phyloP scores from a whole-genome alignment of 1,139 yeast genomes.

The Scheffersomyces quercinus region DNA sequence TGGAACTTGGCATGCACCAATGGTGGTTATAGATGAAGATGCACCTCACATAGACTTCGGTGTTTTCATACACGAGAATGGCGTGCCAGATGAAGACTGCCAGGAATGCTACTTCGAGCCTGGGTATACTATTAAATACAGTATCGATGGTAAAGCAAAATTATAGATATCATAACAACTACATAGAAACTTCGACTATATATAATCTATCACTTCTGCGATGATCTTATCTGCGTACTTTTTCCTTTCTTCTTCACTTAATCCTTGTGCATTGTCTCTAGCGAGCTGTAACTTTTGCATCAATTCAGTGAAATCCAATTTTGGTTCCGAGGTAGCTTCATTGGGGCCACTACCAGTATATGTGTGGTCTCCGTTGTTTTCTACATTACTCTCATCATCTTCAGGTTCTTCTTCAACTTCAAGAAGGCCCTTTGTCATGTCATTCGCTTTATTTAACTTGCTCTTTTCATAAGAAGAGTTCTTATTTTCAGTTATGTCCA shows the following conservation, averaged over 20 bases:
- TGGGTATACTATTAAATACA: conserved; percentile 43
- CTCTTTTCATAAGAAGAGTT: conserved; percentile 13
- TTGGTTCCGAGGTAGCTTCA: neutral
- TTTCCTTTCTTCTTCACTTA: conserved; percentile 27
- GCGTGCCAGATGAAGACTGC: conserved; percentile 76
- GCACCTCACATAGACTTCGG: conserved; percentile 70
- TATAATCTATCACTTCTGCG: conserved; percentile 38
- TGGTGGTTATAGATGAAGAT: conserved; percentile 68
- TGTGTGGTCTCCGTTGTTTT: neutral
- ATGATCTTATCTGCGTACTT: conserved; percentile 35
- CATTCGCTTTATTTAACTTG: conserved; percentile 22
- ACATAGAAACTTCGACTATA: conserved; percentile 16
- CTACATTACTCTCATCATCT: conserved; percentile 3
- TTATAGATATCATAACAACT: neutral
- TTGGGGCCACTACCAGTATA: neutral
- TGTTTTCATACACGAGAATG: conserved; percentile 82
- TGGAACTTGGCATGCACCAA: conserved; percentile 82
- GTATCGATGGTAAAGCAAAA: conserved; percentile 9
- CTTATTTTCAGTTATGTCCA: conserved; percentile 10
- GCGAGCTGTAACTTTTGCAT: conserved; percentile 33
- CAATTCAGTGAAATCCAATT: conserved; percentile 27
- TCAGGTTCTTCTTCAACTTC: conserved; percentile 11
- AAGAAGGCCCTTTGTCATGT: conserved; percentile 32
- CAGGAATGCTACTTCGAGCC: conserved; percentile 76
- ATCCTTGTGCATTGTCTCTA: conserved; percentile 22